Evolutionary conservation across 257 asterid genomes (phyloP).

Genomic region (Nicotiana attenuata): DNA sequence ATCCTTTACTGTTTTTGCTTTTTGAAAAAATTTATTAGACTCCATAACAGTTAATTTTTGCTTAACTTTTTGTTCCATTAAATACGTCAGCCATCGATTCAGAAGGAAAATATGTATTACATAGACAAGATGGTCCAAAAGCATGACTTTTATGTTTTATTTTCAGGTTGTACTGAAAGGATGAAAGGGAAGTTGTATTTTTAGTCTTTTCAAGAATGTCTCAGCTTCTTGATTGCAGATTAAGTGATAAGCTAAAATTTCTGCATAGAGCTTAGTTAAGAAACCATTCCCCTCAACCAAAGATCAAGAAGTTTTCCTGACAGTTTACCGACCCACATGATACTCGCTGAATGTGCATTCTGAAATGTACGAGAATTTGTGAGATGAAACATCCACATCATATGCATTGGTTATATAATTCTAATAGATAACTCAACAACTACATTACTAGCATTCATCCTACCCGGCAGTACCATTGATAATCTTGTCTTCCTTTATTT

Average conservation of each 20-base stretch:
- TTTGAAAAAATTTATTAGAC: neutral
- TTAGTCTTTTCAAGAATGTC: neutral
- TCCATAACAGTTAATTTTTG: neutral
- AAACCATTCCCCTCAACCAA: neutral
- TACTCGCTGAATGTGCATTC: neutral
- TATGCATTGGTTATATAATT: neutral
- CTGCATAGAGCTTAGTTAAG: neutral
- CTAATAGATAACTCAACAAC: neutral
- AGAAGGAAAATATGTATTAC: neutral
- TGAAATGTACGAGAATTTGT: neutral
- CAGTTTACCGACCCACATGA: conserved; percentile 2
- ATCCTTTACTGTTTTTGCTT: neutral
- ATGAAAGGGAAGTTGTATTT: neutral
- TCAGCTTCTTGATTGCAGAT: neutral
- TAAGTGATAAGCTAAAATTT: neutral
- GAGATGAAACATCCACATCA: neutral
- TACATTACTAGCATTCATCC: neutral
- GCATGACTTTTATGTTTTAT: neutral
- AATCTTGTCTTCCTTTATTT: neutral
- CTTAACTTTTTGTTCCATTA: neutral
- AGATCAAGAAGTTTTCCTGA: neutral
- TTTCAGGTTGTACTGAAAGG: neutral
- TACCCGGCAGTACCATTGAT: neutral
- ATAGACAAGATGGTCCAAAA: neutral
- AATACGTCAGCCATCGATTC: neutral